Evolutionary conservation across 2,329 filamentous ascomycete genomes (phyloP), one percentile per base, ranked within the genome.

Genomic region (Fusarium ambrosium): DNA sequence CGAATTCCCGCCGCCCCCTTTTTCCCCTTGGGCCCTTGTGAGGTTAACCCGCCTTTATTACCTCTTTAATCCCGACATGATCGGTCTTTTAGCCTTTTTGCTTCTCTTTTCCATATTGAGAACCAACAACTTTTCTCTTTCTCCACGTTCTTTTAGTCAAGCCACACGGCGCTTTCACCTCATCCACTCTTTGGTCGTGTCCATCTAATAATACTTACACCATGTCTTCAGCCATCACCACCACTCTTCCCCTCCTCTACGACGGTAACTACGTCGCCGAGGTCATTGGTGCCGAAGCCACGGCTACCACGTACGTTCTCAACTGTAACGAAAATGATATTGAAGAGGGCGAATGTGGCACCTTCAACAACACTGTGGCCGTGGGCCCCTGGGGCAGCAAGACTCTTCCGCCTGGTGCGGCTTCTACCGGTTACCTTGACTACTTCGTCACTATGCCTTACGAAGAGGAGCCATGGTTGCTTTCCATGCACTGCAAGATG

Each of bases 311-410:
- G 10, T 51, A 51, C 24, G 45, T 51, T 29, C 45, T 51, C 24
- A 51, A 51, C 45, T 51, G 45, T 51, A 16, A 14, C 24, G 24
- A 27, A 29, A 10, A 51, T 18, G 11, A 14, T 5, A n/a, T 22
- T 29, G 45, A 51, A n/a, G 68, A 45, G 11, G 64, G 48, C 24
- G 29, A 53, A 8, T 73, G 71, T 48, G 66, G 62, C n/a, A 60
- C 55, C 24, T 66, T 55, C 39, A 65, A 73, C 61, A 37, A 67
- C 14, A 39, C 69, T 27, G 7, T 71, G 36, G 43, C 60, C 6
- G 27, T 71, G 4, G 71, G 69, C 22, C 51, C 71, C 4, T 73
- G 71, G 69, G 69, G 69, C 4, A 64, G 60, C 56, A 67, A 73
- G 36, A 71, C 71, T 20, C 27, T 69, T 8, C 36, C 69, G 9